Percentiles rank a stretch among this genome's conserved stretches.
Conservation (phyloP, 2,329 filamentous ascomycete genomes). For the Arthrobotrys sphaeroides region DNA sequence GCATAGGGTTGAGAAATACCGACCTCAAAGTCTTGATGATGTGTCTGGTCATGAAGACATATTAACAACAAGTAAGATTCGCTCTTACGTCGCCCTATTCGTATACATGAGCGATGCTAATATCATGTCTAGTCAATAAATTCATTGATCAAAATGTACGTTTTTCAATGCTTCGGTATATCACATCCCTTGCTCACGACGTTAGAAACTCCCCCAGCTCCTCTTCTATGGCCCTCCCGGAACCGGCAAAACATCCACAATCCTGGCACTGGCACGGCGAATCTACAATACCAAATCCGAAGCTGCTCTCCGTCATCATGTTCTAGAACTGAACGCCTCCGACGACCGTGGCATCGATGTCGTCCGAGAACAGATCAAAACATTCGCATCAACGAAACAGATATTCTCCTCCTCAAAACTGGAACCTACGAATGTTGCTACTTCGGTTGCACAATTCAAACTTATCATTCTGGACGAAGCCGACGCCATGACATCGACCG, state of each 20-base stretch:
- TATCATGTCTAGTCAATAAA: constrained; percentile 73
- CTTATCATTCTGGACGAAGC: constrained; percentile 97
- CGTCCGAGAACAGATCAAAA: constrained; percentile 98
- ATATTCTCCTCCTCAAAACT: constrained; percentile 75
- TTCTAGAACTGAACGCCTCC: constrained; percentile 94
- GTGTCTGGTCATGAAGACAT: constrained; percentile 98
- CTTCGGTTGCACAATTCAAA: constrained; percentile 72
- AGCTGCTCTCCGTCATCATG: constrained; percentile 97
- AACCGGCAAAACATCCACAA: constrained; percentile 96
- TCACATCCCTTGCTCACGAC: background rate
- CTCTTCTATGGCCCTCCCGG: constrained; percentile 96
- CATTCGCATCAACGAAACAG: constrained; percentile 96
- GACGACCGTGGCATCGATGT: constrained; percentile 98
- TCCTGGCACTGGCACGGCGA: constrained; percentile 87
- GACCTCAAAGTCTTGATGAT: constrained; percentile 85
- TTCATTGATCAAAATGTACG: constrained; percentile 88
- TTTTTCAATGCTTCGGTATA: background rate
- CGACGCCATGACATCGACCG: constrained; percentile 99
- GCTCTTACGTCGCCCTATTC: background rate
- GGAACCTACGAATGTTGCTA: constrained; percentile 61
- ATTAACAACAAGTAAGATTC: constrained; percentile 74
- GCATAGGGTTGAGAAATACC: constrained; percentile 91
- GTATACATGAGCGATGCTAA: background rate
- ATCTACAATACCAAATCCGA: constrained; percentile 77
- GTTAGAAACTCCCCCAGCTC: constrained; percentile 83